Conservation (phyloP, 352 stramenopile species). For the Phytopythium cucurbitacearum region DNA sequence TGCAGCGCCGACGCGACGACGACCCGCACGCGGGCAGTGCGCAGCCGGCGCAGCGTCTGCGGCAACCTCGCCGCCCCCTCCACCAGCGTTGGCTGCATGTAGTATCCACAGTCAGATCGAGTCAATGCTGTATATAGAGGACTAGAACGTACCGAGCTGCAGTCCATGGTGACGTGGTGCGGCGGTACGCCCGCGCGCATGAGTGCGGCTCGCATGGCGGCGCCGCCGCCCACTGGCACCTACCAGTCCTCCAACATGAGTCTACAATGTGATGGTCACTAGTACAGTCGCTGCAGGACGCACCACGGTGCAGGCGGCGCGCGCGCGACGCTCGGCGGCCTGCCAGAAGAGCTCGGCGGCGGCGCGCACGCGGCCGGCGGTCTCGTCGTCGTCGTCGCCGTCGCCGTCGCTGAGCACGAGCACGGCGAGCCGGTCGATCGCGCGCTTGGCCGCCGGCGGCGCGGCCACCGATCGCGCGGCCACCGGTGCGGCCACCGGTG, state of each 20-base stretch:
- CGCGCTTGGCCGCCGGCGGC: slow-evolving; percentile 30
- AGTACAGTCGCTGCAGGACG: neutral
- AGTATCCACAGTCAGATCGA: neutral
- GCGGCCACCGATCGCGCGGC: slow-evolving; percentile 48
- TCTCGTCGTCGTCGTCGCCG: slow-evolving; percentile 25
- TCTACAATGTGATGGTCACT: neutral
- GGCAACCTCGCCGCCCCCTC: slow-evolving; percentile 14
- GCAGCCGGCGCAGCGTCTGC: slow-evolving; percentile 13
- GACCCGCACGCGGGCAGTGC: slow-evolving; percentile 13
- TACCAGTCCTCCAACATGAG: neutral
- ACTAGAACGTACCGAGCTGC: slow-evolving; percentile 1
- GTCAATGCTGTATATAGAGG: neutral
- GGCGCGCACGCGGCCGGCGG: slow-evolving; percentile 30
- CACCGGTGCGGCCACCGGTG: slow-evolving; percentile 22
- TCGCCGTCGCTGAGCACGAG: slow-evolving; percentile 42
- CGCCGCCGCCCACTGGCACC: slow-evolving; percentile 8
- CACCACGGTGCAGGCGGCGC: slow-evolving; percentile 40
- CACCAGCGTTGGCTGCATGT: slow-evolving; percentile 10
- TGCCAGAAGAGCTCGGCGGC: slow-evolving; percentile 56
- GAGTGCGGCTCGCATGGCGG: slow-evolving; percentile 14
- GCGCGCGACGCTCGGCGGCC: slow-evolving; percentile 31
- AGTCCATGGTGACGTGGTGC: slow-evolving; percentile 2
- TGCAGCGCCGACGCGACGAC: slow-evolving; percentile 14
- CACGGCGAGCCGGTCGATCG: slow-evolving; percentile 23
- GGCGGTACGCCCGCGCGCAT: slow-evolving; percentile 2